These are phyloP conservation scores for Saccharomyces pastorianus DNA, from an alignment of 1,139 yeast genomes.

Conservation along the genomic window DNA sequence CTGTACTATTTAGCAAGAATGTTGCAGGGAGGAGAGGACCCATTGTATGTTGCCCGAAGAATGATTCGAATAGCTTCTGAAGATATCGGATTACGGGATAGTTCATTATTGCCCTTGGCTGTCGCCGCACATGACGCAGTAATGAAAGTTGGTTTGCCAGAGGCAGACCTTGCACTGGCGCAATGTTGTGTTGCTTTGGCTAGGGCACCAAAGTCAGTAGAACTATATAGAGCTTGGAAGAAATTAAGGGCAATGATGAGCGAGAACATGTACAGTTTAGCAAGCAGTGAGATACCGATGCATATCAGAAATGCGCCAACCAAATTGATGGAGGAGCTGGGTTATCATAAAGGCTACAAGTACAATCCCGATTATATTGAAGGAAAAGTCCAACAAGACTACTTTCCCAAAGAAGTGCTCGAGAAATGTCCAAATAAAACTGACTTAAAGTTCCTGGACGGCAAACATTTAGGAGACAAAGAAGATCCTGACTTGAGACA, in stretches of 20 bases:
- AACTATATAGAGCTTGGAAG: conserved; percentile 72
- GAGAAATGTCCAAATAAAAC: conserved; percentile 21
- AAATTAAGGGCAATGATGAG: conserved; percentile 51
- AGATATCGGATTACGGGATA: conserved; percentile 79
- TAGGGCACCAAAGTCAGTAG: conserved; percentile 75
- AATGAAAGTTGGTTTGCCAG: conserved; percentile 94
- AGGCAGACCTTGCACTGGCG: conserved; percentile 81
- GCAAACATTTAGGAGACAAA: conserved; percentile 37
- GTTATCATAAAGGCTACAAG: conserved; percentile 76
- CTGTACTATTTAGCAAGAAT: conserved; percentile 77
- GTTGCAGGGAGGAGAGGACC: conserved; percentile 91
- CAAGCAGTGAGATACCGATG: conserved; percentile 59
- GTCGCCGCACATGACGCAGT: conserved; percentile 79
- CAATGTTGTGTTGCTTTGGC: conserved; percentile 90
- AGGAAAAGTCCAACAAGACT: conserved; percentile 67
- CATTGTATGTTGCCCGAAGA: conserved; percentile 80
- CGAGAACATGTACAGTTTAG: conserved; percentile 52
- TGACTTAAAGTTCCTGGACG: conserved; percentile 32
- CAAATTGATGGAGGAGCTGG: conserved; percentile 74
- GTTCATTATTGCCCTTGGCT: conserved; percentile 77
- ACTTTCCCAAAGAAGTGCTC: conserved; percentile 50
- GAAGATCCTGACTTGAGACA: conserved; percentile 31
- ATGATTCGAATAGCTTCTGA: conserved; percentile 92
- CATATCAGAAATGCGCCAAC: conserved; percentile 95
- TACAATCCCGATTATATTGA: conserved; percentile 74